Percentiles rank a stretch among this genome's conserved stretches.
Evolutionary conservation across 75 land plant species (phyloP).

Genomic region (Azolla pinnata): DNA sequence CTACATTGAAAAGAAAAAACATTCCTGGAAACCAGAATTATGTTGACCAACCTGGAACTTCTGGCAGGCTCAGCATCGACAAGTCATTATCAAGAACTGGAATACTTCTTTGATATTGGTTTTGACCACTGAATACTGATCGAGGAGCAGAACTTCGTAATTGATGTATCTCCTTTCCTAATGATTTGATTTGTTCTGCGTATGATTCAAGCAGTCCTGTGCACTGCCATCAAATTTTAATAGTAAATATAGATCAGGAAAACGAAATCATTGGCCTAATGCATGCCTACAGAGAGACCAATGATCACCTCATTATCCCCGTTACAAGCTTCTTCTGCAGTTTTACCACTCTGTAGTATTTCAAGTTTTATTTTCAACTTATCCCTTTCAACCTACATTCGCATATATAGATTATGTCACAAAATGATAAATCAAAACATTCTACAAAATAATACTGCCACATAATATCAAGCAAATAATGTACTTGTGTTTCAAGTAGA

Average conservation of each 20-base stretch:
- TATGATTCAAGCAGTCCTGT: conserved; percentile 40
- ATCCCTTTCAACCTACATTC: conserved; percentile 69
- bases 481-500: conserved; percentile 73
- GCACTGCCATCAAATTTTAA: conserved; percentile 20
- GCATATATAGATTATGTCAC: too few relatives aligned
- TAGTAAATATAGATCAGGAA: not conserved
- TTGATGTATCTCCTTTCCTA: conserved; percentile 44
- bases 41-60: too few relatives aligned
- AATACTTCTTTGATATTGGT: not conserved
- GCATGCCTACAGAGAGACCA: too few relatives aligned
- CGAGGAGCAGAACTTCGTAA: not conserved
- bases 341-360: conserved; percentile 52
- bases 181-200: conserved; percentile 41
- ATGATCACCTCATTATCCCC: conserved; percentile 12
- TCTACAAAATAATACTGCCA: not conserved
- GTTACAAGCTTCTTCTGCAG: conserved; percentile 61
- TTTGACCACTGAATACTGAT: not conserved
- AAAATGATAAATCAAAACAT: not conserved
- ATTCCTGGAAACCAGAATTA: too few relatives aligned
- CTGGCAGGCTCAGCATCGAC: not conserved
- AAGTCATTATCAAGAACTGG: not conserved
- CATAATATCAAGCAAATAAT: not conserved
- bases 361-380: conserved; percentile 67
- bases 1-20: too few relatives aligned
- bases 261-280: too few relatives aligned